Conservation (phyloP, 495 filamentous ascomycete species). For the Lasiosphaeria ovina region DNA sequence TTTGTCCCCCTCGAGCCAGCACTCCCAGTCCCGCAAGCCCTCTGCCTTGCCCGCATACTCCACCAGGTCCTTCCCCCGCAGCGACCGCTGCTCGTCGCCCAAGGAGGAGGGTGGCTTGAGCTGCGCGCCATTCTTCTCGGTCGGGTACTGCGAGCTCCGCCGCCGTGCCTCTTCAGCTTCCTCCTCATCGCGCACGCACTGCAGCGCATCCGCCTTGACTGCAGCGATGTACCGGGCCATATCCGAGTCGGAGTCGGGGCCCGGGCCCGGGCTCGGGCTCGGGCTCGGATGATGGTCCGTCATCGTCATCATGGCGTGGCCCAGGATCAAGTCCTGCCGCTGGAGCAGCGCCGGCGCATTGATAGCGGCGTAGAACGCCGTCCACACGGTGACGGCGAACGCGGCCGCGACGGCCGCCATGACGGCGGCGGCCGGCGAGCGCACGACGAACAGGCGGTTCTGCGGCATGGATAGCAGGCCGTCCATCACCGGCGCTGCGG, state of each 20-base stretch:
- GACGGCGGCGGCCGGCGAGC: not conserved
- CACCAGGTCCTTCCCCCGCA: not conserved
- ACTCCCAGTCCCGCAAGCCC: constrained; percentile 3
- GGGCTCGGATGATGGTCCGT: not conserved
- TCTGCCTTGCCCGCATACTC: not conserved
- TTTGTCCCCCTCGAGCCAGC: not conserved
- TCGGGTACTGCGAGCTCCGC: not conserved
- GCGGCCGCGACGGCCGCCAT: not conserved
- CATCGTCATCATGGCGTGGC: not conserved
- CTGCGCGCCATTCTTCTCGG: not conserved
- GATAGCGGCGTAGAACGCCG: not conserved
- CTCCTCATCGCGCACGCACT: not conserved
- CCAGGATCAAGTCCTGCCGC: not conserved
- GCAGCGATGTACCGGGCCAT: not conserved
- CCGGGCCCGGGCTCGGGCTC: not conserved
- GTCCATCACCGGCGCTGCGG: not conserved
- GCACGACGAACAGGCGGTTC: constrained; percentile 4
- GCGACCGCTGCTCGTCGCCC: not conserved
- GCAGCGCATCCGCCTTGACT: not conserved
- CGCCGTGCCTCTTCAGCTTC: not conserved
- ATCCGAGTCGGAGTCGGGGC: not conserved
- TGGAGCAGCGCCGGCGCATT: not conserved
- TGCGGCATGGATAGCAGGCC: not conserved
- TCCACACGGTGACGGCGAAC: not conserved
- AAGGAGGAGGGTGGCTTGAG: not conserved